These are phyloP conservation scores for Cercophora scortea DNA, from an alignment of 495 filamentous ascomycete genomes.

Conservation along the genomic window DNA sequence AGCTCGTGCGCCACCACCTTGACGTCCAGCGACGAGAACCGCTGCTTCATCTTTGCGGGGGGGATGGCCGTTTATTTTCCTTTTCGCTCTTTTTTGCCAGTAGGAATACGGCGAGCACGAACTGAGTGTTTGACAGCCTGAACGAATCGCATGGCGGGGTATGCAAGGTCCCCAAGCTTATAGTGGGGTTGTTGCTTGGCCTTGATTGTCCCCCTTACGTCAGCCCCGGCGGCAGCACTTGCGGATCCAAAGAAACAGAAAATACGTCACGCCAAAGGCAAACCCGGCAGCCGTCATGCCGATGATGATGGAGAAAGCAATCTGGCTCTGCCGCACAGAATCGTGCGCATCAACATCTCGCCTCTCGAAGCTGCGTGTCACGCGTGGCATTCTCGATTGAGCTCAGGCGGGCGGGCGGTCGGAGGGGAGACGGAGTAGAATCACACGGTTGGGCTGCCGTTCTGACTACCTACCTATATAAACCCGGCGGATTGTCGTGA, in stretches of 20 bases:
- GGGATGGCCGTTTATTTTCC: too few species aligned
- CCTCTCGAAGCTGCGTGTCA: background rate
- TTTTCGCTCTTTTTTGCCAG: background rate
- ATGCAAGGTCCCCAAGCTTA: too few species aligned
- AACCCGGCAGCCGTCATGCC: constrained; percentile 5
- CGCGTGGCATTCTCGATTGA: background rate
- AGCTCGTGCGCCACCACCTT: constrained; percentile 92
- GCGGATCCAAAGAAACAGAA: background rate
- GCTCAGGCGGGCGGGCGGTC: too few species aligned
- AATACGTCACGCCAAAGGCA: constrained; percentile 7
- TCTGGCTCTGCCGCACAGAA: background rate
- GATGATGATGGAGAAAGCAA: constrained; percentile 6
- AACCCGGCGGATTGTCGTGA: too few species aligned
- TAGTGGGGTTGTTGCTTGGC: too few species aligned
- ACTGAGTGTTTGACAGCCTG: too few species aligned
- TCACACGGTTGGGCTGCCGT: too few species aligned
- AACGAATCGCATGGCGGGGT: too few species aligned
- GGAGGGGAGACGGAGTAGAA: too few species aligned
- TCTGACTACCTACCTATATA: too few species aligned
- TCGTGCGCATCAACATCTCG: background rate
- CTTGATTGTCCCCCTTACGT: too few species aligned
- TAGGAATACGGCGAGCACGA: too few species aligned
- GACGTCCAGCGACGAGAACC: constrained; percentile 91
- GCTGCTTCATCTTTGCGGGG: constrained; percentile 75
- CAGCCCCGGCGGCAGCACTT: background rate